Conservation (phyloP, 805 yeast species). For the Hanseniaspora lachancei region DNA sequence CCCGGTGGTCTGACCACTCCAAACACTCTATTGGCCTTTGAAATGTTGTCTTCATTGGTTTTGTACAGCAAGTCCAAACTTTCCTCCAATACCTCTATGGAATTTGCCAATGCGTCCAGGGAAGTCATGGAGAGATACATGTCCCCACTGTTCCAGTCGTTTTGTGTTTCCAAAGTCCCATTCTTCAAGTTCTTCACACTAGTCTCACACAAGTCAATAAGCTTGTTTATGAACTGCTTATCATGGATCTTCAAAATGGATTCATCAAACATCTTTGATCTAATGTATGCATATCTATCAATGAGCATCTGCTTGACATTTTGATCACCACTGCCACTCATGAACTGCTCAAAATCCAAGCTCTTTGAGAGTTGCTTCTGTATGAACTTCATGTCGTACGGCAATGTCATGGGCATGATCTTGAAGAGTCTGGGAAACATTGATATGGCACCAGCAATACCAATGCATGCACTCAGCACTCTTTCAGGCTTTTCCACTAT, state of each 20-base stretch:
- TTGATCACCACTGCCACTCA: neutral
- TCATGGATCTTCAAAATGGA: constrained; percentile 68
- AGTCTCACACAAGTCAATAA: constrained; percentile 44
- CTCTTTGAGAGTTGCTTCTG: neutral
- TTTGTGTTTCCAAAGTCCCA: constrained; percentile 61
- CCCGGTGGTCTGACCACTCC: constrained; percentile 73
- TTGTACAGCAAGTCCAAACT: constrained; percentile 45
- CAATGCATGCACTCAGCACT: constrained; percentile 60
- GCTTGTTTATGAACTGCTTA: constrained; percentile 49
- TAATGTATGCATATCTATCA: neutral
- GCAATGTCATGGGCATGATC: constrained; percentile 1
- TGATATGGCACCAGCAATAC: constrained; percentile 61
- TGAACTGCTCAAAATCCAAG: neutral
- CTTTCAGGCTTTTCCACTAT: constrained; percentile 79
- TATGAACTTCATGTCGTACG: constrained; percentile 6
- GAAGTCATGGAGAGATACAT: constrained; percentile 59
- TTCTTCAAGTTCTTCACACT: constrained; percentile 42
- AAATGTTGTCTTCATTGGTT: neutral
- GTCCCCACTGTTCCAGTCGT: constrained; percentile 72
- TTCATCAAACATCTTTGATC: constrained; percentile 15
- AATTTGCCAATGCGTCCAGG: constrained; percentile 60
- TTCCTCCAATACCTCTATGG: constrained; percentile 59
- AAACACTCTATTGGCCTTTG: constrained; percentile 36
- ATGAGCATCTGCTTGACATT: neutral
- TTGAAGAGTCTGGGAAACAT: constrained; percentile 48